Conservation (phyloP, 2,329 filamentous ascomycete species). For the Cordyceps fumosorosea region DNA sequence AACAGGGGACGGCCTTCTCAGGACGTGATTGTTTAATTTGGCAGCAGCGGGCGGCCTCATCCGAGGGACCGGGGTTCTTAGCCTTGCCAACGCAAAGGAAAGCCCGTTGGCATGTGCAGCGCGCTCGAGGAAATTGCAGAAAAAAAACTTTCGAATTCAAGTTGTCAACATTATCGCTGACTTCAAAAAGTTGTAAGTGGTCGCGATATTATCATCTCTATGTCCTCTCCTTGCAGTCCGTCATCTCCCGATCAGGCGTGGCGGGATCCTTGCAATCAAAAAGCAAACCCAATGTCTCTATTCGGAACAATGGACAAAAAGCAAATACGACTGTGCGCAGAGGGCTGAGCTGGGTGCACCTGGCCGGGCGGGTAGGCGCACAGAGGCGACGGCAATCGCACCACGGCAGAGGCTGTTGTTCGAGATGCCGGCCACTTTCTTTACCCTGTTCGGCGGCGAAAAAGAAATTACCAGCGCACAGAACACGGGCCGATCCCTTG, state of each 20-base stretch:
- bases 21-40: conserved; percentile 5
- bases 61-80: background rate
- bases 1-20: background rate
- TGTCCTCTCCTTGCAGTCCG: background rate
- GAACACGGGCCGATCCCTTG: conserved; percentile 8
- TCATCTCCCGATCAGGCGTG: background rate
- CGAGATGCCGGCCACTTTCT: background rate
- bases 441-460: background rate
- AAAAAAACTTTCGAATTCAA: too few species aligned
- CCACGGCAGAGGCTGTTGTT: background rate
- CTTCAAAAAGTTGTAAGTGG: background rate
- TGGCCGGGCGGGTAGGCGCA: background rate
- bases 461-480: conserved; percentile 5
- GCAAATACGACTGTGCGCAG: background rate
- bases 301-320: conserved; percentile 5
- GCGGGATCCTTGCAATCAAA: background rate
- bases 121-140: background rate
- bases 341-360: background rate
- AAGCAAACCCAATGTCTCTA: background rate
- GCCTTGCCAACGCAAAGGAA: background rate
- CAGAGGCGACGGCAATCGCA: background rate
- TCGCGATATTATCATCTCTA: background rate
- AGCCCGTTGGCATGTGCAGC: background rate
- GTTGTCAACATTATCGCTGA: background rate
- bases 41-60: conserved; percentile 1